Base-by-base conservation (phyloP, 2,329 filamentous ascomycete species). In the Scleromitrula shiraiana region DNA sequence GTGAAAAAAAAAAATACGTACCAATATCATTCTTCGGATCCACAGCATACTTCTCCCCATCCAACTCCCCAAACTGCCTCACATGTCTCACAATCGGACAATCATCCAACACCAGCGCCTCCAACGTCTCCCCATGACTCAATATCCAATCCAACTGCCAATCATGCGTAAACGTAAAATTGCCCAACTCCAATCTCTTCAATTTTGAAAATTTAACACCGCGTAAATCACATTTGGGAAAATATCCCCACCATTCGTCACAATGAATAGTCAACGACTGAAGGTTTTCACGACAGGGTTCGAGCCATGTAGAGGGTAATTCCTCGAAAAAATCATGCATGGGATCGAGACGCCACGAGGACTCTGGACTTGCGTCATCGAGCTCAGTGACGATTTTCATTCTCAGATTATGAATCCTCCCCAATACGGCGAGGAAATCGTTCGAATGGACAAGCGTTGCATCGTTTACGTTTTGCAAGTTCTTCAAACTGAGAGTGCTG, bases 61-160 rank as follows among this genome's bases (percentile, higher is more conserved):
- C 35, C 4, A 46, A 14, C 2, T 20, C 6, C 1, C 41, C 50
- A 22, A 19, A 43, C 1, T 22, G 24, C 6, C 23, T 27, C 6
- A 46, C 26, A 20, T 44, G 36, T n/a, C 23, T 44, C 2, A 49
- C 37, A 17, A 52, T 50, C 6, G 32, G 5, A 41, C 47, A 39
- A 15, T 35, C n/a, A 12, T 49, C 42, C 1, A 47, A 10, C 1
- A 26, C 30, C 3, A 51, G 29, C 7, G n/a, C 20, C 17, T 54
- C 22, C 4, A 52, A 36, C 0, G 41, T 54, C 2, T 29, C 14
- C 17, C 41, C 47, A 36, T 49, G 50, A 4, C 40, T 46, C 10
- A 43, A 41, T 15, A 52, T 50, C 50, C 47, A 52, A 7, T 50
- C 41, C 15, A 52, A 26, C 22, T 54, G 52, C 41, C 47, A 50